Base-by-base conservation (phyloP, 768 basidiomycete genomes). In the Mycena albidolilacea region DNA sequence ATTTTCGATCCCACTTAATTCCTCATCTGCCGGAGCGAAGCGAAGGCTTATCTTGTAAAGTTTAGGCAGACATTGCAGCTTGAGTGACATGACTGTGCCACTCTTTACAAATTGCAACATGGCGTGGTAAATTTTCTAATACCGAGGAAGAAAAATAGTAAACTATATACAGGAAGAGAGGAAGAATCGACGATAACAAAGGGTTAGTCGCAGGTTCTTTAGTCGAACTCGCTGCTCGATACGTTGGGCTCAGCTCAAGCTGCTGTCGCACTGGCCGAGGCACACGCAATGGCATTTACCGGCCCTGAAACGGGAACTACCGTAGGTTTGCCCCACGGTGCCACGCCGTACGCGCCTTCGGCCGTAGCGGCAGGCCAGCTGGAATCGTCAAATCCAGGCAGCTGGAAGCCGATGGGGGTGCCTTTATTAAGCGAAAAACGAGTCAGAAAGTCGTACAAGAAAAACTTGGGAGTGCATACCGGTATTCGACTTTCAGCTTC, bases 401-500 rank as follows among this genome's bases (percentile, higher is more conserved):
- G 19, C 58, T 71, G 30, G 52, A 71, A 71, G 10, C 54, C 77
- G 10, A 30, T 38, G 21, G 79, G 75, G 2, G 64, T 62, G 4
- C 59, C 59, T 61, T 41, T n/a, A 43, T 14, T 0, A 7, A 61
- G 1, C 55, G 11, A 7, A 61, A 37, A 21, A 39, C 19, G 17
- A 59, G 5, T 43, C 17, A 61, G 19, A 23, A 43, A 41, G 8
- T 7, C 7, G 1, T 17, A 41, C 7, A 41, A 43, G 8, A 14
- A 11, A 11, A 15, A 19, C 11, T 8, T 12, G 1, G 23, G 14
- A 43, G 5, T 19, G 21, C 58, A 67, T 62, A 4, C 23, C 63
- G 7, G 52, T 72, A 60, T 15, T 78, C 59, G 63, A 79, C 59
- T 79, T 79, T 79, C 79, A 82, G 14, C 66, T 76, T 1, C 35